Conservation (phyloP, 2,329 filamentous ascomycete species). For the Fusarium haematococcum region DNA sequence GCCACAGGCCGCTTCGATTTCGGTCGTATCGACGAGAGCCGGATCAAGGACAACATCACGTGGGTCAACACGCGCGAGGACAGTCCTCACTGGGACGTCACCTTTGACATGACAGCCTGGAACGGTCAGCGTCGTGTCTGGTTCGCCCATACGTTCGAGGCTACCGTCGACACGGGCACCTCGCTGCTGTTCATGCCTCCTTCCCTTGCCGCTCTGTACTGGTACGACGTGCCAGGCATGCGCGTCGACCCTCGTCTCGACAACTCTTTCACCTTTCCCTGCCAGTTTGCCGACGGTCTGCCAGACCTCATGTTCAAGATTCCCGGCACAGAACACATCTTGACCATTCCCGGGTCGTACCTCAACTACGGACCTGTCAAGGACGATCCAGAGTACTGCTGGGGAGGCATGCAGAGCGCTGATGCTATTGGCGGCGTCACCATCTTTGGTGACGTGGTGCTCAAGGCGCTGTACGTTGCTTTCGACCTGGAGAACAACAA, state of each 20-base stretch:
- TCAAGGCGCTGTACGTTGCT: conserved; percentile 81
- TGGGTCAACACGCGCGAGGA: conserved; percentile 53
- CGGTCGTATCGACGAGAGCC: conserved; percentile 58
- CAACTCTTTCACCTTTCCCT: conserved; percentile 69
- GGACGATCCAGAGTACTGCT: conserved; percentile 69
- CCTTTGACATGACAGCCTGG: conserved; percentile 62
- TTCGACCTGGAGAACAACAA: conserved; percentile 67
- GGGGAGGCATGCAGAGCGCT: conserved; percentile 78
- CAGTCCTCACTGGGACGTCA: conserved; percentile 55
- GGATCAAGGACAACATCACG: conserved; percentile 55
- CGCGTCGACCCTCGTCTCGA: conserved; percentile 56
- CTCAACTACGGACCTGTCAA: conserved; percentile 66
- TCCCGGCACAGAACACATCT: conserved; percentile 60
- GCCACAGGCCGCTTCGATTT: conserved; percentile 64
- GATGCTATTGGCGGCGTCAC: conserved; percentile 60
- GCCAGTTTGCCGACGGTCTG: conserved; percentile 63
- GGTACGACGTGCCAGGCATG: conserved; percentile 64
- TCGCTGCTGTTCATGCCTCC: conserved; percentile 72
- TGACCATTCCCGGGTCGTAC: conserved; percentile 65
- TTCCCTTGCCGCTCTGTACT: conserved; percentile 70
- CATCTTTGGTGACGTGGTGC: conserved; percentile 83
- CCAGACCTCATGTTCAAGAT: conserved; percentile 69
- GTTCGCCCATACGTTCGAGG: conserved; percentile 58
- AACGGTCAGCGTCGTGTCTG: conserved; percentile 62
- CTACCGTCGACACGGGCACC: conserved; percentile 77